Percentiles rank a stretch among this genome's conserved stretches.
Conservation (phyloP, 192 early-diverging fungal genomes). For the Lobosporangium transversale region DNA sequence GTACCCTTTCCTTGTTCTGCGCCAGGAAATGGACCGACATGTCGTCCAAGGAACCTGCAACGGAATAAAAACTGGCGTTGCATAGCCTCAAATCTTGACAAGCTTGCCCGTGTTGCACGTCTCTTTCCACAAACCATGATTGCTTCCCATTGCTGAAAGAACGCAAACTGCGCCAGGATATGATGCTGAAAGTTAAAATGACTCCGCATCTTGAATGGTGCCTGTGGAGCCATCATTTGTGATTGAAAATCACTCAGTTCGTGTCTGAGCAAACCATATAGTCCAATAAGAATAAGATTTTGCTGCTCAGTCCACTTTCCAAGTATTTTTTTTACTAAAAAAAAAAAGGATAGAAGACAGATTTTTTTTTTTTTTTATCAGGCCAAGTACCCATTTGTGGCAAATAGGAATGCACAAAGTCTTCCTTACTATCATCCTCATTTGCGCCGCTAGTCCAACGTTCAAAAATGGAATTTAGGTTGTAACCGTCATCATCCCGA, state of each 20-base stretch:
- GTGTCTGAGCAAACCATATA: slow-evolving; percentile 17
- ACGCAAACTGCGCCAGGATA: slow-evolving; percentile 43
- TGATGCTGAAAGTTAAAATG: slow-evolving; percentile 7
- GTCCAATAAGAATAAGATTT: slow-evolving; percentile 24
- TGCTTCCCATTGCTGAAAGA: slow-evolving; percentile 47
- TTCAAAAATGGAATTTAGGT: slow-evolving; percentile 6
- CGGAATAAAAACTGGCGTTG: slow-evolving; percentile 3
- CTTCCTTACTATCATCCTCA: slow-evolving; percentile 12
- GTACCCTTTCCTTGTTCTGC: not conserved
- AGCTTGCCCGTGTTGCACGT: slow-evolving; percentile 5
- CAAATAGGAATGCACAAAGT: no score
- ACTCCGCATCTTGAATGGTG: slow-evolving; percentile 26
- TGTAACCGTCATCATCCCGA: slow-evolving; percentile 29
- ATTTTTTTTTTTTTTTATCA: no score
- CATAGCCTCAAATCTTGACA: slow-evolving; percentile 16
- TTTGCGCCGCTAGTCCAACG: slow-evolving; percentile 7
- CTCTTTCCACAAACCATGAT: slow-evolving; percentile 15
- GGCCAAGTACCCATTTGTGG: no score
- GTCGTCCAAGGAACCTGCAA: slow-evolving; percentile 18
- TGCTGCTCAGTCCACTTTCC: slow-evolving; percentile 35
- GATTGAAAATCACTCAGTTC: not conserved
- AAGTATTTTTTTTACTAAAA: slow-evolving; percentile 9
- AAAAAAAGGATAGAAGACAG: not conserved
- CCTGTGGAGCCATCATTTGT: slow-evolving; percentile 19
- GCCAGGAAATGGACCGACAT: slow-evolving; percentile 16